These are phyloP conservation scores for Cordyceps militaris DNA, from an alignment of 2,329 filamentous ascomycete genomes.

Conservation along the genomic window DNA sequence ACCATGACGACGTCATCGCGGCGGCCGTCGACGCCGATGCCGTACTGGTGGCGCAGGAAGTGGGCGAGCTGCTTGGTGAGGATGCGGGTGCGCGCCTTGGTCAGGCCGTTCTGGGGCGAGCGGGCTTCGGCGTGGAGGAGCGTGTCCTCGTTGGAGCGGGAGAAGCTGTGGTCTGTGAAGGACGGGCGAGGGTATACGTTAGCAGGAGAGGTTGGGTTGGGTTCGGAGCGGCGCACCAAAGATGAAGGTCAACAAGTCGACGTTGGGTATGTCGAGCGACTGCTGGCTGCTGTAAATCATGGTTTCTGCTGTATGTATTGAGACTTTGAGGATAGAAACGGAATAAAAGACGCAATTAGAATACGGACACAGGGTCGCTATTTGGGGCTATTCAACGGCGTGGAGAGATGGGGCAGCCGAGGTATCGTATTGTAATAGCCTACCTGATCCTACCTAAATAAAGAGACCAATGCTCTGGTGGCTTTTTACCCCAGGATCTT, in stretches of 20 bases:
- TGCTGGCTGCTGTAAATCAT: constrained; percentile 32
- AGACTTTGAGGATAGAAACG: background rate
- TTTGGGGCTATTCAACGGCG: no score
- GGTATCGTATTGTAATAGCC: no score
- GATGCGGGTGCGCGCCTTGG: constrained; percentile 40
- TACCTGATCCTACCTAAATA: no score
- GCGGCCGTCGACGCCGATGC: constrained; percentile 41
- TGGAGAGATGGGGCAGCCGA: no score
- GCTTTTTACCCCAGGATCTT: no score
- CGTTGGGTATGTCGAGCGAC: constrained; percentile 26
- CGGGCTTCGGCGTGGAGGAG: constrained; percentile 51
- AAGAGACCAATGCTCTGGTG: no score
- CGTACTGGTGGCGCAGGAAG: constrained; percentile 45
- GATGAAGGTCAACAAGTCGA: constrained; percentile 37
- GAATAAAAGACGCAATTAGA: background rate
- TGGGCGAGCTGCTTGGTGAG: constrained; percentile 47
- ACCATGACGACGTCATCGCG: constrained; percentile 47
- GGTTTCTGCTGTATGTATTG: background rate
- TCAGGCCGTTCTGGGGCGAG: constrained; percentile 46
- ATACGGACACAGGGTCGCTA: background rate
- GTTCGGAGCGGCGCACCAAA: constrained; percentile 28
- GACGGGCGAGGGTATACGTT: background rate
- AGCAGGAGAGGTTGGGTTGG: background rate
- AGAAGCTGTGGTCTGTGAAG: constrained; percentile 27
- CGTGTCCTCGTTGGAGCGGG: constrained; percentile 36